Evolutionary conservation across 2,329 filamentous ascomycete species (phyloP), one percentile per base, ranked within the genome.

Genomic region (Ceratocystis alfenasii): DNA sequence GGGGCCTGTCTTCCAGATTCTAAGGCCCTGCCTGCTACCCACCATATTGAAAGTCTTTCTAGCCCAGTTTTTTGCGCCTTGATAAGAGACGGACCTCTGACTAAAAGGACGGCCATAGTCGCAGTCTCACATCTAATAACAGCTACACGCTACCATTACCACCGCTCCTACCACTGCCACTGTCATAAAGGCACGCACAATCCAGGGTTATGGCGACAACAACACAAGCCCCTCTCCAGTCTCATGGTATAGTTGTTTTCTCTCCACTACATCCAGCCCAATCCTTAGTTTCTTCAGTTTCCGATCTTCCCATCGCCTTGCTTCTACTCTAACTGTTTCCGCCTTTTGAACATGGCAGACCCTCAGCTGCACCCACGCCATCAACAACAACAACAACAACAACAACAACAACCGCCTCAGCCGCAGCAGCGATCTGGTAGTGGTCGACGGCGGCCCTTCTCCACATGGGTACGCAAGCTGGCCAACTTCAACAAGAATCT

Each of bases 401-500:
- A 64, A 25, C 44, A 44, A 30, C 15, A 28, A 5, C n/a, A 5
- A 5, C 41, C 22, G 22, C 46, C 22, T 1, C 62, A 45, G 30
- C 66, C 67, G 20, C 60, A 63, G 7, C 65, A 65, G 62, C 65
- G 65, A 44, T 66, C 68, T 30, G 65, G 68, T n/a, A 28, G 53
- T 15, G 62, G 63, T 71, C 88, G 90, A 70, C 87, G 91, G 71
- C 86, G 89, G 69, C 93, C 92, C 28, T 97, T 97, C 74, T 84
- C 92, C 60, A 89, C 87, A 70, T 95, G 93, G 88, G 90, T 99
- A 80, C 95, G 92, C 80, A 92, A 92, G 73, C 83, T 97, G 66
- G 87, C 91, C 68, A 93, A 87, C 74, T 87, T 96, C 76, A 96
- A 95, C 75, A 81, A 63, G 17, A 65, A 36, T 78, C 66, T 86